Base-by-base conservation (phyloP, 768 basidiomycete genomes). In the Suillus hirtellus region DNA sequence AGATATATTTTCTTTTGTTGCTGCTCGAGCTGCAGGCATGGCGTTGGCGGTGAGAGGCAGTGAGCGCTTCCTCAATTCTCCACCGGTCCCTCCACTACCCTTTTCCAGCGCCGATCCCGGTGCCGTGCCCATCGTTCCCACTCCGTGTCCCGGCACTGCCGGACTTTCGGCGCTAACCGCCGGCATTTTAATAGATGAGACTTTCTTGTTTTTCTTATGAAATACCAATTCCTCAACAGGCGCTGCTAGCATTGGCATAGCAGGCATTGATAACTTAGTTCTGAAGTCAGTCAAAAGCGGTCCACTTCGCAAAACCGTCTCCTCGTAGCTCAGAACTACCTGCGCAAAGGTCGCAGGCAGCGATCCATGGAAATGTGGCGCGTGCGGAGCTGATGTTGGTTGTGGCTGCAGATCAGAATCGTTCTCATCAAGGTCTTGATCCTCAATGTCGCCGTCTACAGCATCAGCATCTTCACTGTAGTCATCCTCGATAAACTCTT, bases 391-490 rank as follows among this genome's bases (percentile, higher is more conserved):
- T 37, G 68, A 59, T 44, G 63, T 46, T 12, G 74, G 67, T 38
- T 68, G 69, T 12, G 69, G 67, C 58, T 71, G 69, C 56, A 75
- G 9, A 61, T 76, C 72, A 67, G 72, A 65, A 66, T 70, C 70
- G 65, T 74, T 42, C 38, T 31, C 70, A 47, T 69, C 71, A 8
- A 73, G 70, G 63, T 76, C 78, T 63, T 76, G 76, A 11, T 76
- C 78, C 67, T 78, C 80, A 66, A 75, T 74, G 61, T 78, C 71
- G 60, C 79, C 79, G 66, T 81, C 81, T 60, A 72, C 75, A 38
- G 79, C 80, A 64, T 84, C 75, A 38, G 77, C 80, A 64, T 84
- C 81, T 61, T 80, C 82, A 68, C 81, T 82, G 73, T 82, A 77
- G 58, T 78, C 79, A 54, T 80, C 82, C 62, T 77, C 80, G 31